Evolutionary conservation across 495 filamentous ascomycete genomes (phyloP).

Genomic region (Penicillium chermesinum): DNA sequence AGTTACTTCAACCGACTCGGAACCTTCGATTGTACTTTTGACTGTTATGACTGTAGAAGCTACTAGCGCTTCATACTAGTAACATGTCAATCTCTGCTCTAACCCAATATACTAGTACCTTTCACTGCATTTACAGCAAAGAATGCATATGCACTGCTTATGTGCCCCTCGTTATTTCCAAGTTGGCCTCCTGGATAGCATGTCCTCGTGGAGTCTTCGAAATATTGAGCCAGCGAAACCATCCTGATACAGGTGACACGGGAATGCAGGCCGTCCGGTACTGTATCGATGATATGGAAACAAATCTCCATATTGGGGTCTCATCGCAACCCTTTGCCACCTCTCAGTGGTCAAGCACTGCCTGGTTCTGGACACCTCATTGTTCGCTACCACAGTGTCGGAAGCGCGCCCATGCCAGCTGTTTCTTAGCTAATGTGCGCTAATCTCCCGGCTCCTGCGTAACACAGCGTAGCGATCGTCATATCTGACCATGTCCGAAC

Average conservation of each 20-base stretch:
- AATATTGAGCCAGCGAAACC: neutral
- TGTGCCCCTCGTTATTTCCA: too few relatives aligned
- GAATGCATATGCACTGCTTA: neutral
- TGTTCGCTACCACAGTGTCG: neutral
- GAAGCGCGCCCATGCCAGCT: neutral
- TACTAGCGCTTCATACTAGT: too few relatives aligned
- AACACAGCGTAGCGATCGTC: too few relatives aligned
- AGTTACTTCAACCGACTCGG: neutral
- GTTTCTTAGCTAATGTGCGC: neutral
- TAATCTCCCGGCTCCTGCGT: too few relatives aligned
- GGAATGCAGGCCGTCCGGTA: neutral
- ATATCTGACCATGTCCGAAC: too few relatives aligned
- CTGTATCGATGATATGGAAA: neutral
- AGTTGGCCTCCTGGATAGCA: neutral
- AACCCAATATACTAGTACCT: neutral
- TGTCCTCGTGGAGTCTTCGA: neutral
- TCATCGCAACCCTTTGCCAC: neutral
- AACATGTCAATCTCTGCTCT: neutral
- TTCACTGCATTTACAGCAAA: neutral
- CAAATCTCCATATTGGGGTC: neutral
- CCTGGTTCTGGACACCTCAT: neutral
- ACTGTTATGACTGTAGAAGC: neutral
- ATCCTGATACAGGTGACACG: neutral
- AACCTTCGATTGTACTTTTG: neutral
- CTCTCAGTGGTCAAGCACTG: neutral